A percentile compares a stretch with the other conserved stretches of the same genome.
phyloP scores from a whole-genome alignment of 2,329 filamentous ascomycete genomes.

The Verticillium tricorpus region DNA sequence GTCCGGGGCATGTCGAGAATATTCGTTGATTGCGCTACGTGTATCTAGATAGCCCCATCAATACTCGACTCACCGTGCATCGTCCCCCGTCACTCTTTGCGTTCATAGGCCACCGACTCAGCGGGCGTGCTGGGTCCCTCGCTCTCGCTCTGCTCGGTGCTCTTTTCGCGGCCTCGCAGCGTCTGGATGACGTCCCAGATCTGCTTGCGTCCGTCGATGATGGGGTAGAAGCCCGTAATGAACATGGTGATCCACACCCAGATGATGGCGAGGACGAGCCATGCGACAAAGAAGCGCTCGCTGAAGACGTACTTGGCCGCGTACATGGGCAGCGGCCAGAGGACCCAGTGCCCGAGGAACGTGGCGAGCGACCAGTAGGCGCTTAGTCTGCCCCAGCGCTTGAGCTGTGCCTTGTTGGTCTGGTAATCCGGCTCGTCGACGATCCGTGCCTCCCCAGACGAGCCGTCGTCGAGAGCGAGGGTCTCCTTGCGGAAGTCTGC shows the following conservation, averaged over 20 bases:
- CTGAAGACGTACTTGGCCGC: slow-evolving; percentile 44
- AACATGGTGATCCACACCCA: slow-evolving; percentile 50
- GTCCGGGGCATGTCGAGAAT: too few relatives aligned
- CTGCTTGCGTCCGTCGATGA: slow-evolving; percentile 39
- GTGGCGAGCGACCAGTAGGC: slow-evolving; percentile 42
- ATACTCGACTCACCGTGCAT: too few relatives aligned
- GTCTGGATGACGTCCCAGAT: slow-evolving; percentile 13
- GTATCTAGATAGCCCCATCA: too few relatives aligned
- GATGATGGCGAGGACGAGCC: slow-evolving; percentile 45
- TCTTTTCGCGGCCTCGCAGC: background rate
- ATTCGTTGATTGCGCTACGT: too few relatives aligned
- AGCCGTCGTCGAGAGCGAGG: slow-evolving; percentile 28
- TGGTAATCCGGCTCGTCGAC: slow-evolving; percentile 14
- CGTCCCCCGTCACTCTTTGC: background rate
- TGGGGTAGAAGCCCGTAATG: slow-evolving; percentile 42
- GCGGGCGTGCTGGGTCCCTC: background rate
- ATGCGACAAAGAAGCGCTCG: slow-evolving; percentile 43
- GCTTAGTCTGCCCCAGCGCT: slow-evolving; percentile 41
- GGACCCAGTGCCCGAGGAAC: slow-evolving; percentile 47
- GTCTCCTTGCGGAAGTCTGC: slow-evolving; percentile 33
- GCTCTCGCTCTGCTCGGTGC: background rate
- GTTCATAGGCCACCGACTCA: background rate
- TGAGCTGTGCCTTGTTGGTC: slow-evolving; percentile 30
- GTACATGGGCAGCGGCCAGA: slow-evolving; percentile 54
- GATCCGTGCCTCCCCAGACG: background rate